phyloP scores from a whole-genome alignment of 805 yeast genomes.

The Hanseniaspora meyeri region DNA sequence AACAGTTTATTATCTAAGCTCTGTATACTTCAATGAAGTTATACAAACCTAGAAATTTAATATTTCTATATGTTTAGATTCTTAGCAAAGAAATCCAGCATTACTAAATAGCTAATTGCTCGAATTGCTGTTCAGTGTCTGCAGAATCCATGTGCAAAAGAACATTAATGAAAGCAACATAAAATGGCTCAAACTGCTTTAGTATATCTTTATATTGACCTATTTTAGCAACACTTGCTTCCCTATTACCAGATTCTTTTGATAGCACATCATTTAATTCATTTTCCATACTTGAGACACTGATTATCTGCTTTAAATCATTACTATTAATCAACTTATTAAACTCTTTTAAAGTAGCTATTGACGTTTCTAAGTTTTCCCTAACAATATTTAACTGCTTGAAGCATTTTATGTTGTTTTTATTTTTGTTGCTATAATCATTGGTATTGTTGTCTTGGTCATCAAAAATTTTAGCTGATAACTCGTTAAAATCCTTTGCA shows the following conservation, averaged over 20 bases:
- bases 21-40: too few relatives aligned
- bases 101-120: not conserved
- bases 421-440: not conserved
- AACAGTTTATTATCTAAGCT: not conserved
- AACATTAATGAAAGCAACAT: not conserved
- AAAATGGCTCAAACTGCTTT: slow-evolving; percentile 6
- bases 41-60: too few relatives aligned
- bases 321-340: not conserved
- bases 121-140: not conserved
- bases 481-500: not conserved
- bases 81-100: not conserved
- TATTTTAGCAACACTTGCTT: not conserved
- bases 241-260: not conserved
- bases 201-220: slow-evolving; percentile 3
- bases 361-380: not conserved
- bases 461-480: not conserved
- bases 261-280: not conserved
- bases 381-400: not conserved
- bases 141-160: not conserved
- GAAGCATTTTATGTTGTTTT: not conserved
- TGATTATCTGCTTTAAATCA: slow-evolving; percentile 2
- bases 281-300: slow-evolving; percentile 6
- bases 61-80: too few relatives aligned
- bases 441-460: not conserved
- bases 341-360: not conserved